Evolutionary conservation across 805 yeast genomes (phyloP).

Genomic region (Cyberlindnera veronae): DNA sequence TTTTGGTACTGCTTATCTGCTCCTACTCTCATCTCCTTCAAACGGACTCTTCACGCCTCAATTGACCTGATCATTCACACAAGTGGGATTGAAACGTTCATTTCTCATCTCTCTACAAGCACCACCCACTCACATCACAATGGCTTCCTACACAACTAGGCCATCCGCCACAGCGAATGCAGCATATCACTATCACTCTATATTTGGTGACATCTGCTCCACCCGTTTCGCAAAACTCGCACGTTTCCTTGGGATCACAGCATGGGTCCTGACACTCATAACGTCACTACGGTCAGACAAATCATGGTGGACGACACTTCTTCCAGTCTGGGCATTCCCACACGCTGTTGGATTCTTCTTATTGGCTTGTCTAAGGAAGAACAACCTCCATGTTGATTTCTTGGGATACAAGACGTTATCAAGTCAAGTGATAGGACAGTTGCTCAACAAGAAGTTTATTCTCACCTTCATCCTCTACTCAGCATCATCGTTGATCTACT

Average conservation of each 20-base stretch:
- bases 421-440: conserved; percentile 25
- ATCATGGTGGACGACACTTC: conserved; percentile 25
- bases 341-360: conserved; percentile 29
- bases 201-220: conserved; percentile 39
- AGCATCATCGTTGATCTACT: conserved; percentile 26
- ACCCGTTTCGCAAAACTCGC: conserved; percentile 38
- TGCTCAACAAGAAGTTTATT: conserved; percentile 24
- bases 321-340: conserved; percentile 23
- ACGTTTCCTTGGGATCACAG: conserved; percentile 31
- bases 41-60: too few species aligned
- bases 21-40: too few species aligned
- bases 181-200: conserved; percentile 34
- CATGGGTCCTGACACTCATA: conserved; percentile 28
- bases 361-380: conserved; percentile 37
- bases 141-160: conserved; percentile 7
- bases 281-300: conserved; percentile 23
- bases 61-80: too few species aligned
- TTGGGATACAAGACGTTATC: conserved; percentile 32
- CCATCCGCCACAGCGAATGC: conserved; percentile 4
- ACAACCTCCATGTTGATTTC: conserved; percentile 37
- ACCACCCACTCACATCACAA: background rate
- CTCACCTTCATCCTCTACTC: conserved; percentile 20
- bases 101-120: background rate
- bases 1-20: background rate
- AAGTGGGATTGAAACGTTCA: too few species aligned